Evolutionary conservation across 768 basidiomycete genomes (phyloP).

Genomic region (Mycena chlorophos): DNA sequence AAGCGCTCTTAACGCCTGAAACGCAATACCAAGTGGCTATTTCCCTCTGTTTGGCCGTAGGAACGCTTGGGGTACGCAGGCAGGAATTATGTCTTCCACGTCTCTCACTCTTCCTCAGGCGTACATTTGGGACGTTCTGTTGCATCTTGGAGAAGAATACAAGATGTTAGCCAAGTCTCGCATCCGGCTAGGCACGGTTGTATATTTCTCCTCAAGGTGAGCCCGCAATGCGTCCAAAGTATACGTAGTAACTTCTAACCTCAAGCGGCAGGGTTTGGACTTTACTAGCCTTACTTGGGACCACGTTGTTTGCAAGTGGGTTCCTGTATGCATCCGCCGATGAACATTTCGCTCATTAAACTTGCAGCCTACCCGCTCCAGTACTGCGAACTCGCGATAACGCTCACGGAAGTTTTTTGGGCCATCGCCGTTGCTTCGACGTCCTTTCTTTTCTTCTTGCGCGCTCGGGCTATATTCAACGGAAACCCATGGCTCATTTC

Average conservation of each 20-base stretch:
- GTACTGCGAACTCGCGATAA: conserved; percentile 7
- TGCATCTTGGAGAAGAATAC: conserved; percentile 22
- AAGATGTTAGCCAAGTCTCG: conserved; percentile 17
- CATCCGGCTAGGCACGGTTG: conserved; percentile 16
- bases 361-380: conserved; percentile 12
- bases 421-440: conserved; percentile 25
- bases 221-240: background rate
- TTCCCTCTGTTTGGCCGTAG: too few species aligned
- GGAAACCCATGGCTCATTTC: conserved; percentile 20
- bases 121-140: conserved; percentile 23
- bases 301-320: conserved; percentile 15
- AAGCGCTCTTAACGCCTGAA: too few species aligned
- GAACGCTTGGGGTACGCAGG: too few species aligned
- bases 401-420: conserved; percentile 6
- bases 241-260: too few species aligned
- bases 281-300: conserved; percentile 7
- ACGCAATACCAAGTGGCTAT: too few species aligned
- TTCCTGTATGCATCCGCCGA: too few species aligned
- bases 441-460: conserved; percentile 39
- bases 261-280: conserved; percentile 16
- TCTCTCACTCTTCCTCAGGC: background rate
- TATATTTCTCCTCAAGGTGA: conserved; percentile 25
- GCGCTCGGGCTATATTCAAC: conserved; percentile 37
- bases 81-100: too few species aligned
- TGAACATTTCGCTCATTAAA: too few species aligned